These are phyloP conservation scores for Didymella pomorum DNA, from an alignment of 2,329 filamentous ascomycete genomes.

Conservation along the genomic window DNA sequence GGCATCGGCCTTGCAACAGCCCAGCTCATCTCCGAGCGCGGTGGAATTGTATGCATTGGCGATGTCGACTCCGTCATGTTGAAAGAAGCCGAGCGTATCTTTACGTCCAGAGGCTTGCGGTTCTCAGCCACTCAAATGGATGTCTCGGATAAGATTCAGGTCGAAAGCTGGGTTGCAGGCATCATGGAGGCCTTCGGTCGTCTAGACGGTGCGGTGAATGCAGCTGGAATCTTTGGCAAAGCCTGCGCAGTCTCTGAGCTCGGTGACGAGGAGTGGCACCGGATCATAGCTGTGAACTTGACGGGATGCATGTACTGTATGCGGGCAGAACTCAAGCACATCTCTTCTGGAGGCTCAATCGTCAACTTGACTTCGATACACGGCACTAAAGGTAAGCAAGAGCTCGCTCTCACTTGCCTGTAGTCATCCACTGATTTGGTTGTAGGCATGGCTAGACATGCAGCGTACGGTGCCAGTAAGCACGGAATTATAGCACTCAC, in stretches of 20 bases:
- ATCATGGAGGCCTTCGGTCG: constrained; percentile 45
- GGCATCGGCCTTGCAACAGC: not conserved
- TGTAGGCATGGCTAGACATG: not conserved
- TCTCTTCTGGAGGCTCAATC: constrained; percentile 30
- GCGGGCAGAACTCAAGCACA: constrained; percentile 27
- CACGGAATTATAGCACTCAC: not conserved
- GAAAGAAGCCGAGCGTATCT: not conserved
- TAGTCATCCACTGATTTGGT: not conserved
- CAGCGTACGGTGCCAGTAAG: not conserved
- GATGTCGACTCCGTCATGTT: not conserved
- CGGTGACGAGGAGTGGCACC: constrained; percentile 48
- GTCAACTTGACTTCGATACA: constrained; percentile 11
- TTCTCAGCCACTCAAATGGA: constrained; percentile 44
- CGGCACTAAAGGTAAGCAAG: not conserved
- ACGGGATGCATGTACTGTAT: constrained; percentile 47
- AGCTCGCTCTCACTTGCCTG: not conserved
- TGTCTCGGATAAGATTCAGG: constrained; percentile 52
- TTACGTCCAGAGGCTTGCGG: not conserved
- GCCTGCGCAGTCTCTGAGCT: constrained; percentile 24
- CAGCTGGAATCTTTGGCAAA: constrained; percentile 50
- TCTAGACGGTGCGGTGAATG: constrained; percentile 52
- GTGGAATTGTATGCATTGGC: not conserved
- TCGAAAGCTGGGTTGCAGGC: constrained; percentile 51
- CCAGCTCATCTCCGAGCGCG: not conserved
- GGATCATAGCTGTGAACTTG: constrained; percentile 47